Base-by-base conservation (phyloP, 331 rosid genomes). In the Rhamnella rubrinervis region DNA sequence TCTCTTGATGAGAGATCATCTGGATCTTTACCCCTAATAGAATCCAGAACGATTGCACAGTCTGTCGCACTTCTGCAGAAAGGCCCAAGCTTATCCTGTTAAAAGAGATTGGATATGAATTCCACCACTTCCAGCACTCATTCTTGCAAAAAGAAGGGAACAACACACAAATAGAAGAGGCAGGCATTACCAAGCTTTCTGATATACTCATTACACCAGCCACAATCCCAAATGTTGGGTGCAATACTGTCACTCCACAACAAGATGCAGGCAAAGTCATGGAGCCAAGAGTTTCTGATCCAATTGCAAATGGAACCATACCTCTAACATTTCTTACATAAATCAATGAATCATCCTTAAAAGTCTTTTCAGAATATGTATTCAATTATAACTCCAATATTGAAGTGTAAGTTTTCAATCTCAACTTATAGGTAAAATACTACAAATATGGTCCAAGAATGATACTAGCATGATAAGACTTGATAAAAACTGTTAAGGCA, bases 31-130 rank as follows among this genome's bases (percentile, higher is more conserved):
- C 96, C 96, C 55, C 86, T 84, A 21, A 92, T 75, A 55, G 61
- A 59, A 70, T 89, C 89, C 26, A 92, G 67, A 80, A 89, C 71
- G 66, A 85, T 61, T n/a, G 85, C 82, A 68, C 91, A 92, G 79
- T 89, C 95, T 53, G 68, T 55, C 20, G 78, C 95, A 19, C 79
- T 82, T 83, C 95, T 82, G 75, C 98, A 92, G 67, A 89, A 77
- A 58, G 88, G 95, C 53, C 96, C 96, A 62, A 87, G 88, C 78
- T 85, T 89, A 66, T 89, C 96, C 98, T 89, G 70, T 86, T 93
- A 89, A 40, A 40, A 6, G 31, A 40, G 46, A 70, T 92, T 90
- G 8, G 92, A 85, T 67, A 89, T 81, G 85, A 95, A 85, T 92
- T 85, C 85, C 26, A 40, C 46, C 46, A 40, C 5, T 40, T 1